Base-by-base conservation (phyloP, 1,139 yeast species). In the Yamadazyma diospyri region DNA sequence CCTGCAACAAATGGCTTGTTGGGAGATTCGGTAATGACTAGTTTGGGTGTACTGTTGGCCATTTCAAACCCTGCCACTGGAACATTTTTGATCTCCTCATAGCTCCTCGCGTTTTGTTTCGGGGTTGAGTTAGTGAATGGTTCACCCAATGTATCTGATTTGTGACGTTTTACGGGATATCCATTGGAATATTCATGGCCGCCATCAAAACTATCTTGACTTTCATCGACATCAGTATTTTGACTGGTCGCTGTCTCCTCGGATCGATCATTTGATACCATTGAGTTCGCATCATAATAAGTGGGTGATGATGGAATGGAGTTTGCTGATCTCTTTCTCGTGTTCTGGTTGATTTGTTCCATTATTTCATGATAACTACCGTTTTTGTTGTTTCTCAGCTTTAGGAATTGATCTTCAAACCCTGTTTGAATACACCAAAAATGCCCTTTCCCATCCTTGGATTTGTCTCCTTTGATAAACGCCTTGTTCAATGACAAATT, bases 391-490 rank as follows among this genome's bases (percentile, higher is more conserved):
- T 66, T 58, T 48, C 79, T 73, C 5, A 76, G 77, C 51, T 80
- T 84, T 50, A 85, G 69, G 51, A 92, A 92, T 55, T 82, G 87
- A 43, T 77, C 77, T 57, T 89, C 97, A 51, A 72, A 77, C 4
- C 95, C 96, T 15, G 76, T 68, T 41, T 82, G 88, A 35, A 92
- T 86, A 47, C 85, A 79, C 98, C 98, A 94, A 58, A 83, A 92
- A 61, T 89, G 95, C 21, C 98, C 98, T 61, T 92, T 92, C 5
- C 97, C 97, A 57, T 86, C 95, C 47, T 85, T 83, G 11, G 96
- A 89, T 53, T 92, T 83, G 45, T 86, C 95, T 23, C 94, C 87
- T 59, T 92, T 92, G 36, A 82, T 73, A 48, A 87, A 87, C 1
- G 95, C 95, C 54, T 86, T 87, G 59, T 86, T 87, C 45, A 87